These are phyloP conservation scores for Toxicodendron radicans DNA, from an alignment of 345 rosid species.

Conservation along the genomic window DNA sequence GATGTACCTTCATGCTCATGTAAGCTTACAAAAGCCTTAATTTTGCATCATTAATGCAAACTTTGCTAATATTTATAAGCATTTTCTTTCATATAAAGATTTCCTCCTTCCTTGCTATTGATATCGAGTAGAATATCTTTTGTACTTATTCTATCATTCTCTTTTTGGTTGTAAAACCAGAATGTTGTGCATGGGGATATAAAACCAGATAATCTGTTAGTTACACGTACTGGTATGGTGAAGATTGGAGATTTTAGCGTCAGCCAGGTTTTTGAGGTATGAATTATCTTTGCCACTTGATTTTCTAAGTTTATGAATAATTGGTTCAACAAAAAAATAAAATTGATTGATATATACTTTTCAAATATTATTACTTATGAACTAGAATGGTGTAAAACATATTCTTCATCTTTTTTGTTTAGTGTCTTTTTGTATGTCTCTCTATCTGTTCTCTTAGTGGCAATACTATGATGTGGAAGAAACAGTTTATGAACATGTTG, in stretches of 20 bases:
- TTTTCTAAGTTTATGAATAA: neutral
- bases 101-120: neutral
- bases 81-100: neutral
- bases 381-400: neutral
- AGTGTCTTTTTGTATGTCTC: neutral
- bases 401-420: neutral
- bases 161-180: constrained; percentile 38
- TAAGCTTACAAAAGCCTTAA: constrained; percentile 35
- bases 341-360: neutral
- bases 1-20: constrained; percentile 94
- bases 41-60: neutral
- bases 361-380: neutral
- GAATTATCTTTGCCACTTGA: constrained; percentile 10
- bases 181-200: constrained; percentile 95
- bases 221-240: constrained; percentile 69
- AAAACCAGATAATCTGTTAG: constrained; percentile 95
- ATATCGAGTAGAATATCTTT: constrained; percentile 1
- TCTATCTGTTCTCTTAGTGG: neutral
- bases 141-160: constrained; percentile 2
- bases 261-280: constrained; percentile 96
- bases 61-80: neutral
- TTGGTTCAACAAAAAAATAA: neutral
- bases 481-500: neutral
- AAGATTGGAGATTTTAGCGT: constrained; percentile 98
- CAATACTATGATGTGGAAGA: neutral